phyloP scores from a whole-genome alignment of 108 stramenopile genomes.

The Cylindrotheca closterium region DNA sequence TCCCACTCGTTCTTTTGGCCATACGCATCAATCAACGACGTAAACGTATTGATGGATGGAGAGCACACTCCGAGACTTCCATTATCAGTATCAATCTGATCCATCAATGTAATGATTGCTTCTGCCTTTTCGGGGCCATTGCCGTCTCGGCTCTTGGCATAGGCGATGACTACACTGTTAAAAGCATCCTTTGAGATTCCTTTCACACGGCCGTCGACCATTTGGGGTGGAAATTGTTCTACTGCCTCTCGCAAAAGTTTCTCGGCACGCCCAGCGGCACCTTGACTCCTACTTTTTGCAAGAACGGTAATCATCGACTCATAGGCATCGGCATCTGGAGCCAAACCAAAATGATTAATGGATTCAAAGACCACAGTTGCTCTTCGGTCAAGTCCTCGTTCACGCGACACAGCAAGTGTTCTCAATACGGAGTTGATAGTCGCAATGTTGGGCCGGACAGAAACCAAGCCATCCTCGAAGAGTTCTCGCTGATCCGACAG shows the following conservation, averaged over 20 bases:
- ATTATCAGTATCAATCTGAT: conserved; percentile 32
- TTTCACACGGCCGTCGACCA: conserved; percentile 8
- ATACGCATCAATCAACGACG: conserved; percentile 49
- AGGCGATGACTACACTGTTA: conserved; percentile 29
- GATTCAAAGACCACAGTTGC: conserved; percentile 25
- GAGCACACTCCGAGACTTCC: conserved; percentile 15
- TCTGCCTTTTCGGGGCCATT: conserved; percentile 63
- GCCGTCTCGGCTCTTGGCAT: conserved; percentile 44
- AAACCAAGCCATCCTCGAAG: background rate
- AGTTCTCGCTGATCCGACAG: conserved; percentile 27
- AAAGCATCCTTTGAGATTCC: conserved; percentile 35
- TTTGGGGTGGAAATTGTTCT: conserved; percentile 27
- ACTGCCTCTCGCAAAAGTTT: conserved; percentile 36
- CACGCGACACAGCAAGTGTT: conserved; percentile 18
- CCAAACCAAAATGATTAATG: conserved; percentile 15
- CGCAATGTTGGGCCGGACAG: background rate
- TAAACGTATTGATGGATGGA: conserved; percentile 47
- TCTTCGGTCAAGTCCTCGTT: conserved; percentile 20
- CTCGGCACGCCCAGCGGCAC: conserved; percentile 38
- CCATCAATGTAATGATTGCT: conserved; percentile 53
- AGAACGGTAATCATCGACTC: conserved; percentile 19
- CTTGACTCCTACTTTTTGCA: conserved; percentile 26
- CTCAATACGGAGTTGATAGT: conserved; percentile 22
- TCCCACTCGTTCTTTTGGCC: conserved; percentile 47
- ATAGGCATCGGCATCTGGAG: conserved; percentile 19